Evolutionary conservation across 129 eudicot species (phyloP), one percentile per base, ranked within the genome.

Genomic region (Artemisia annua): DNA sequence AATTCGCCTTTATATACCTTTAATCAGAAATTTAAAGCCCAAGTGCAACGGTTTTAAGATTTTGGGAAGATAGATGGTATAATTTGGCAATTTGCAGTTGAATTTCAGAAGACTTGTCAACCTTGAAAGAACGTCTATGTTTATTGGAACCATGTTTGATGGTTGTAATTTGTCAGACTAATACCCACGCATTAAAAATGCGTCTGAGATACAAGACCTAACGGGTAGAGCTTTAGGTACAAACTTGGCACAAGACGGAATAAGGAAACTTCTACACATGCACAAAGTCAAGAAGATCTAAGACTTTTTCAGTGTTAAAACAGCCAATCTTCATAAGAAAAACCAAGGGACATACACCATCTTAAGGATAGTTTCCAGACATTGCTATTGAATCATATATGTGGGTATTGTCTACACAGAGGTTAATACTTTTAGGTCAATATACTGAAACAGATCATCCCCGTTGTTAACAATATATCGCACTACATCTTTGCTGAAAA

Each of bases 181-280:
- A 70, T 54, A 55, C 19, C 57, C 18, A 52, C 15, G 17, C 7
- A 13, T 64, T 22, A 64, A 64, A 63, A 15, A 64, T n/a, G 69
- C 14, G 52, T 35, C 14, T 52, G 19, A 52, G 57, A 15, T 52
- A 17, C 15, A 4, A 52, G 18, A 17, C 57, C 57, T 15, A 52
- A 17, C 8, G 5, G 57, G 7, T 52, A 14, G 57, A 52, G 15
- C 57, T 52, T 52, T 52, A 15, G 17, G 57, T 52, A 52, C 19
- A 52, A 52, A 52, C 19, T 13, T 52, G 17, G 18, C 57, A 52
- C 57, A 52, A 14, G 18, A 52, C 14, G 18, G 57, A 15, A 2
- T 8, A 39, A 7, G 10, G 46, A 39, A 39, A 35, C 39, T 35
- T 35, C 46, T 7, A 39, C 44, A 39, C 46, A 39, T 39, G 46